Evolutionary conservation across 108 stramenopile species (phyloP).

Genomic region (Nitzschia inconspicua): DNA sequence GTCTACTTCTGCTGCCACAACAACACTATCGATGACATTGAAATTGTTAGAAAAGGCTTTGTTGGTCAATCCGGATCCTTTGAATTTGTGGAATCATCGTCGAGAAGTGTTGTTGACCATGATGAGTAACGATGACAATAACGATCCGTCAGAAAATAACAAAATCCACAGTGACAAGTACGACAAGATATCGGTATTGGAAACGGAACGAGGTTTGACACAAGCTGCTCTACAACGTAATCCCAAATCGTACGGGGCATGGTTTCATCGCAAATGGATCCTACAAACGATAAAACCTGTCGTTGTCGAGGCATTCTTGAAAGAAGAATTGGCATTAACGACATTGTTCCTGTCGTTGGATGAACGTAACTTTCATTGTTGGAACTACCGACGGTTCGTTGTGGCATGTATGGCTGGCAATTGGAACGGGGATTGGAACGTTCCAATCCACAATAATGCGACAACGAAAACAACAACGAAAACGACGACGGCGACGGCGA

Average conservation of each 20-base stretch:
- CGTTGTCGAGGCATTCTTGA: constrained; percentile 29
- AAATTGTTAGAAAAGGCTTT: constrained; percentile 78
- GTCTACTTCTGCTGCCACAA: constrained; percentile 1
- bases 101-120: constrained; percentile 67
- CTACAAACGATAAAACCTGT: constrained; percentile 37
- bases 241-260: constrained; percentile 95
- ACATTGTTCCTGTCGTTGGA: constrained; percentile 77
- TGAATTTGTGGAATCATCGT: constrained; percentile 95
- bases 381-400: constrained; percentile 94
- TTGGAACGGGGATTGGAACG: constrained; percentile 6
- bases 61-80: constrained; percentile 91
- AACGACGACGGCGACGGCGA: neutral
- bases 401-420: constrained; percentile 30
- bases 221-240: constrained; percentile 80
- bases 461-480: neutral
- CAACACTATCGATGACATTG: constrained; percentile 17
- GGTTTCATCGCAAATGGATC: constrained; percentile 99
- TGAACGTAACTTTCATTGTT: constrained; percentile 98
- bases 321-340: constrained; percentile 79
- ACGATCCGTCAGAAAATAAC: neutral
- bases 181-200: constrained; percentile 1
- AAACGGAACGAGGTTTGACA: constrained; percentile 66
- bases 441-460: neutral
- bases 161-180: neutral
- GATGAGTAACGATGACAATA: constrained; percentile 1